phyloP scores from a whole-genome alignment of 2,329 filamentous ascomycete species.

The Bretziella fagacearum region DNA sequence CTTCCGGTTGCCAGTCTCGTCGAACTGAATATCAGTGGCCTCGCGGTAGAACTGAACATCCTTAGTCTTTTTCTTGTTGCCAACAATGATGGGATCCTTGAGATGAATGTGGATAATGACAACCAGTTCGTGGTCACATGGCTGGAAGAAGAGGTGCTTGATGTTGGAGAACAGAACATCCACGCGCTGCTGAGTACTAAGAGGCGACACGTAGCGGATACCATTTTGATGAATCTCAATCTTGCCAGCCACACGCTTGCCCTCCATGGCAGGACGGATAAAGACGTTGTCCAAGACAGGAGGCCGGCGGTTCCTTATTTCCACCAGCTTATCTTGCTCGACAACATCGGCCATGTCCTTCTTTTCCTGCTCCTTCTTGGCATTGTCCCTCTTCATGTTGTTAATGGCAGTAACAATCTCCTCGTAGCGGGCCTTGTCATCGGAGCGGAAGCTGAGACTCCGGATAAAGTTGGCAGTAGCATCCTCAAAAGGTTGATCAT shows the following conservation, averaged over 20 bases:
- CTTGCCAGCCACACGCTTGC: constrained; percentile 88
- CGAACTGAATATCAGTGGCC: constrained; percentile 95
- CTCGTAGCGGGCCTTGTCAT: constrained; percentile 72
- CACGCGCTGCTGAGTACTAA: constrained; percentile 66
- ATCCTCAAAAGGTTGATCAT: constrained; percentile 96
- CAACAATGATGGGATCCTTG: constrained; percentile 94
- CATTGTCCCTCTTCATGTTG: constrained; percentile 83
- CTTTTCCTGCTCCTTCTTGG: constrained; percentile 92
- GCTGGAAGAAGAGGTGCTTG: constrained; percentile 97
- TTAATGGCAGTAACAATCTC: constrained; percentile 88
- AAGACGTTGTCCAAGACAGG: constrained; percentile 86
- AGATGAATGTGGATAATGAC: constrained; percentile 97
- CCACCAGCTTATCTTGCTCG: constrained; percentile 91
- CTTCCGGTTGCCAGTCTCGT: constrained; percentile 95
- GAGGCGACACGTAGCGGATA: constrained; percentile 78
- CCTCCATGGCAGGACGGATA: constrained; percentile 86
- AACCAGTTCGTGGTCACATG: constrained; percentile 87
- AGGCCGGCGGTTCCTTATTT: constrained; percentile 86
- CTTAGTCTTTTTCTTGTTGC: constrained; percentile 95
- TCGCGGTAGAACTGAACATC: constrained; percentile 97
- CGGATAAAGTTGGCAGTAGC: constrained; percentile 88
- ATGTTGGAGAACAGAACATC: constrained; percentile 97
- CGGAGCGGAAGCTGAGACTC: constrained; percentile 86
- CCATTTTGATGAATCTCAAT: constrained; percentile 98
- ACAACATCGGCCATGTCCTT: constrained; percentile 99